Percentiles rank a stretch among this genome's conserved stretches.
Conservation (phyloP, 805 yeast species). For the Kuraishia ogatae region DNA sequence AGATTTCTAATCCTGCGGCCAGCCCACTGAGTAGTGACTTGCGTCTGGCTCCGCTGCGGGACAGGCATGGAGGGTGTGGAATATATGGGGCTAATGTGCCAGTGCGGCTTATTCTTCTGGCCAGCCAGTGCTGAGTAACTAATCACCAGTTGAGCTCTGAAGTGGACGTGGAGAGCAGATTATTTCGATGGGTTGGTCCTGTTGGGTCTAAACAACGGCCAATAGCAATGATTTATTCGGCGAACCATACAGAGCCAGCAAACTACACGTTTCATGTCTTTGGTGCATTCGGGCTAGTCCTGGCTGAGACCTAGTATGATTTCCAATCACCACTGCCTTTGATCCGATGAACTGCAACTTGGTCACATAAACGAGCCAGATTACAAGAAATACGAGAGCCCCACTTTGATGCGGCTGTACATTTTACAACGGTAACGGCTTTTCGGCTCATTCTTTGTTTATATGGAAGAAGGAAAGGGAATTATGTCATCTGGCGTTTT, state of each 20-base stretch:
- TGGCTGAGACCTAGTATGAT: neutral
- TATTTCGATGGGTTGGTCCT: no score
- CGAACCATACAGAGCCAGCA: neutral
- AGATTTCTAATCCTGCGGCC: neutral
- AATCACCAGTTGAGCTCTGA: no score
- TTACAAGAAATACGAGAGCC: neutral
- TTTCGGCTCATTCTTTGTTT: no score
- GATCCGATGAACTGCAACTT: neutral
- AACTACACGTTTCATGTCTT: neutral
- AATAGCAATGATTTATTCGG: no score
- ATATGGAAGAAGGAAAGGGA: no score
- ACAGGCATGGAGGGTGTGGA: neutral
- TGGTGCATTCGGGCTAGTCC: neutral
- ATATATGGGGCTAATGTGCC: neutral
- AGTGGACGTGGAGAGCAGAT: no score
- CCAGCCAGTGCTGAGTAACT: neutral
- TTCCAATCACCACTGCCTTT: neutral
- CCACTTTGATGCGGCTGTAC: neutral
- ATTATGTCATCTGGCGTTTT: neutral
- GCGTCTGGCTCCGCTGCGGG: neutral
- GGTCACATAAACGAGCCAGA: neutral
- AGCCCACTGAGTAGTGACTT: neutral
- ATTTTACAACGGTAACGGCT: neutral
- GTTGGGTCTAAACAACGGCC: no score
- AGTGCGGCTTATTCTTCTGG: neutral